Base-by-base conservation (phyloP, 1,139 yeast species). In the Candida labiduridarum region DNA sequence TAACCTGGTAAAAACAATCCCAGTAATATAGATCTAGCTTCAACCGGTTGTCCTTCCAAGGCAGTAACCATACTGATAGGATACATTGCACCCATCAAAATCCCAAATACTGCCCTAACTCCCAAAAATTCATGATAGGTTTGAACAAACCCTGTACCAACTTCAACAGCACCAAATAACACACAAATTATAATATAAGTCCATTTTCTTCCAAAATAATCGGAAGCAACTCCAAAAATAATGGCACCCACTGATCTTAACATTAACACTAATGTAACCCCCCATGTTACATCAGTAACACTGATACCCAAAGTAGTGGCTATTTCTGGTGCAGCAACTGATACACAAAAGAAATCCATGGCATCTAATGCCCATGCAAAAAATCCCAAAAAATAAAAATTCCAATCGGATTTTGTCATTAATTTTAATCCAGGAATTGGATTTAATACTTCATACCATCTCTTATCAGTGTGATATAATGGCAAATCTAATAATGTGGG, bases 341-440 rank as follows among this genome's bases (percentile, higher is more conserved):
- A 81, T 11, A 86, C 87, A 30, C 86, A 76, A 65, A 87, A 88
- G 67, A 85, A 88, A 67, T 87, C 95, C 65, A 87, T 77, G 2
- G 95, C 87, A 64, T 87, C 95, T 79, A 89, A 79, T 4, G 90
- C 78, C 95, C 95, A 88, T 30, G 87, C 89, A 53, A 76, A 62
- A 59, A 84, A 83, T 2, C 90, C 91, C 44, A 84, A 73, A 29
- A 74, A 52, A 61, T 86, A 84, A 64, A 84, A 82, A 49, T 80
- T 72, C 89, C 91, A 72, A 48, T 67, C 71, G 61, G 61, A 50
- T 52, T 59, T 54, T 4, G 60, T 60, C 59, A 72, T 61, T 52
- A 63, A 66, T 33, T 50, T 59, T 33, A 72, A 62, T n/a, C 68
- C 69, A 1, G 67, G 64, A 30, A 71, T 56, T 2, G 78, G 78